Evolutionary conservation across 2,329 filamentous ascomycete genomes (phyloP).

Genomic region (Uncinocarpus reesii): DNA sequence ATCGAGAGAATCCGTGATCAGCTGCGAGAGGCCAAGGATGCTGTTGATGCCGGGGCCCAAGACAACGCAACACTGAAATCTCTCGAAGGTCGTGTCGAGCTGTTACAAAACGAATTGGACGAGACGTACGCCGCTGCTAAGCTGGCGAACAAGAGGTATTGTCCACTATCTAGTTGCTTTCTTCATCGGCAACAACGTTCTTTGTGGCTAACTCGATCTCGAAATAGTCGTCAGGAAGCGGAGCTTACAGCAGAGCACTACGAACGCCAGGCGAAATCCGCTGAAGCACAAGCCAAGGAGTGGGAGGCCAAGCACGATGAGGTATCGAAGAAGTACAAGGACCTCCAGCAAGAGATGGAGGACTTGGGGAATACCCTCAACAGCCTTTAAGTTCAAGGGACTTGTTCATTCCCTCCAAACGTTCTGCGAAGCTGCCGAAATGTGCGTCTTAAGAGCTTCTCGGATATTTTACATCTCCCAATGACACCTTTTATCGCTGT

Average conservation of each 20-base stretch:
- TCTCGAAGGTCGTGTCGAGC: slow-evolving; percentile 80
- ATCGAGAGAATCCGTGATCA: slow-evolving; percentile 82
- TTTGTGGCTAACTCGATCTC: too few species aligned
- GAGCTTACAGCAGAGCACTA: slow-evolving; percentile 99
- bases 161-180: not conserved
- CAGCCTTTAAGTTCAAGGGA: slow-evolving; percentile 57
- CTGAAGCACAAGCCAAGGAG: slow-evolving; percentile 81
- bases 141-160: slow-evolving; percentile 95
- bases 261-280: slow-evolving; percentile 96
- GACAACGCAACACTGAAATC: slow-evolving; percentile 84
- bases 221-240: slow-evolving; percentile 80
- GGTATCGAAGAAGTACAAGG: slow-evolving; percentile 79
- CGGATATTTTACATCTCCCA: not conserved
- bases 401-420: slow-evolving; percentile 1
- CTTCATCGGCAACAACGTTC: too few species aligned
- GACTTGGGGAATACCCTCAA: slow-evolving; percentile 84
- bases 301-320: slow-evolving; percentile 99
- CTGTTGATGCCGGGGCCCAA: slow-evolving; percentile 69
- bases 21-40: slow-evolving; percentile 79
- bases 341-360: slow-evolving; percentile 79
- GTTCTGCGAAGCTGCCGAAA: not conserved
- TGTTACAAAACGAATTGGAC: slow-evolving; percentile 97
- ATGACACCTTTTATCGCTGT: slow-evolving; percentile 2
- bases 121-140: slow-evolving; percentile 90
- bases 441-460: not conserved